phyloP scores from a whole-genome alignment of 306 rosid species.

The Lathyrus tuberosus region DNA sequence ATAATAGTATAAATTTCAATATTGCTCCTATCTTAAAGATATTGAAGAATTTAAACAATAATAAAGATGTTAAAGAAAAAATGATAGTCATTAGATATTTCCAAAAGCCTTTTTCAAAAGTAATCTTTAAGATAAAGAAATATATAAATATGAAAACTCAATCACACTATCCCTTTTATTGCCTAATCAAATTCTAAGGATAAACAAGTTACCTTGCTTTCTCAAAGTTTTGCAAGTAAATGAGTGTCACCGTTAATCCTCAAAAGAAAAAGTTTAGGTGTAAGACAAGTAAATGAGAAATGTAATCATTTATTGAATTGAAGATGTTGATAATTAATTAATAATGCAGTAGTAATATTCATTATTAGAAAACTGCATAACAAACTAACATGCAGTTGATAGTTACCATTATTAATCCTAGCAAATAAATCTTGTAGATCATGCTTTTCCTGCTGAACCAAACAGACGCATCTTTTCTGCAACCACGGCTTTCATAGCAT shows the following conservation, averaged over 20 bases:
- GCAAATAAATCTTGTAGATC: conserved; percentile 34
- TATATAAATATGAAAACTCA: too few relatives aligned
- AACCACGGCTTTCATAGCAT: conserved; percentile 87
- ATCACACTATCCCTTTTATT: background rate
- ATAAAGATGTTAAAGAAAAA: too few relatives aligned
- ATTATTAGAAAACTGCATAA: conserved; percentile 12
- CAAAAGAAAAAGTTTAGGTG: background rate
- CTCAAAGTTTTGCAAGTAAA: background rate
- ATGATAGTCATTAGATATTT: too few relatives aligned
- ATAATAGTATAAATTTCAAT: too few relatives aligned
- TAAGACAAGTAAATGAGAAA: background rate
- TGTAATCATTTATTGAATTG: background rate
- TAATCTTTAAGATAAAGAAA: too few relatives aligned
- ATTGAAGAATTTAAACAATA: too few relatives aligned
- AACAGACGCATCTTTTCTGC: conserved; percentile 90
- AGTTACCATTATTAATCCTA: conserved; percentile 29
- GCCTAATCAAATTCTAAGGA: background rate
- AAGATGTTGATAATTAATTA: conserved; percentile 8
- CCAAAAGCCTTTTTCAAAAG: too few relatives aligned
- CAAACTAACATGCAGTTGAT: conserved; percentile 21
- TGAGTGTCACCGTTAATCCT: background rate
- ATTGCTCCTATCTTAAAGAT: too few relatives aligned
- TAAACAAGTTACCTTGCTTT: too few relatives aligned
- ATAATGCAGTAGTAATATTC: background rate
- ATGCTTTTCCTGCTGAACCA: conserved; percentile 92